Evolutionary conservation across 495 filamentous ascomycete species (phyloP), one percentile per base, ranked within the genome.

Genomic region (Staphylotrichum longicolle): DNA sequence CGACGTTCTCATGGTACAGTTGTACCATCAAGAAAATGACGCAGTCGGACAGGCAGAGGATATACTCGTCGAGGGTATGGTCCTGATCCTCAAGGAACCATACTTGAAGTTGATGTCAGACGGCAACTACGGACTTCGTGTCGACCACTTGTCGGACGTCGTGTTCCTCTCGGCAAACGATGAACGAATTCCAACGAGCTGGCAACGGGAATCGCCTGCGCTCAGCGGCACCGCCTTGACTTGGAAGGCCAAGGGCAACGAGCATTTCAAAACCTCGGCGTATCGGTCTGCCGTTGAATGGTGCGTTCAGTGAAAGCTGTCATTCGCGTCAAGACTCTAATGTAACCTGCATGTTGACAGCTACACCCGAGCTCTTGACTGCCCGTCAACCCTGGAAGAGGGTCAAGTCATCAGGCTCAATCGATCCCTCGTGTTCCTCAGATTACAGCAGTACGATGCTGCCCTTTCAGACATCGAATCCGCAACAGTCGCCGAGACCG

Each of bases 21-120:
- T 83, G 7, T 78, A 80, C 62, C 71, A 79, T 37, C 77, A 80
- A 60, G 64, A 63, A 14, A 57, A 57, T n/a, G 50, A 53, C 10
- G 20, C 11, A 0, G 45, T 7, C 6, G 14, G 45, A 11, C 4
- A 11, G 45, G 45, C 15, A 7, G 58, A 69, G 4, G 56, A 74
- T 8, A 66, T 68, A 20, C 65, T 82, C 3, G 51, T 51, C 2
- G 49, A 67, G 15, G 74, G 75, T 4, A 68, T 51, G 2, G 68
- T 81, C 3, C 57, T 78, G 1, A 54, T 80, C 14, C 60, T 85
- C 61, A 85, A 84, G 64, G 83, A 85, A 59, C 82, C 83, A 3
- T 85, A 80, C 64, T 68, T 80, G 51, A 80, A 79, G 54, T 42
- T 66, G 0, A 76, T 66, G 54, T 64, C 62, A 3, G 63, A 77